Base-by-base conservation (phyloP, 2,329 filamentous ascomycete species). In the Ascochyta lentis region DNA sequence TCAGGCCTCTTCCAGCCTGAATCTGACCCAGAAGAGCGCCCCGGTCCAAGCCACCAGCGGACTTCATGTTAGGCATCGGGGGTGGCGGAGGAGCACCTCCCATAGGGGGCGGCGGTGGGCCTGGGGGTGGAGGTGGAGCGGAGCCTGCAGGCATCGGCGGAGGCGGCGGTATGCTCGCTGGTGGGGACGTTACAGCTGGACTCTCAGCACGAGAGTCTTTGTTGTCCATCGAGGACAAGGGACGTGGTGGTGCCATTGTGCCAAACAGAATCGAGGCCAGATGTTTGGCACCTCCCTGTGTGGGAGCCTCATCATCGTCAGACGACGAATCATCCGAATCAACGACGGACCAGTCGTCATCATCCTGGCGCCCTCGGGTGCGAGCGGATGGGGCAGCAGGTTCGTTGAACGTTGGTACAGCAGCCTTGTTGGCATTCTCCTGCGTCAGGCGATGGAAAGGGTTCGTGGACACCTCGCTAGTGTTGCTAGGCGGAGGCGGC, bases 261-360 rank as follows among this genome's bases (percentile, higher is more conserved):
- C 95, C 94, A 73, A 99, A 99, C 19, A 99, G 83, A 58, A 97
- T 95, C 6, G 91, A 96, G 15, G 95, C 95, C 34, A 99, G 85
- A 67, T 96, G 91, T 58, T 96, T 95, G 44, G 95, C 95, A 50
- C 91, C 91, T 46, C 90, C 90, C 16, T 91, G 88, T 9, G 88
- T 85, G 49, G 92, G 89, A 52, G 93, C 90, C 52, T 94, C 89
- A 33, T 86, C 84, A n/a, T 88, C 85, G 42, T 86, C 85, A 4
- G 78, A 78, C 6, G 86, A 88, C 48, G 91, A 89, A 50, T 90
- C 87, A 19, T 89, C 87, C 3, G 91, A 94, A 58, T 92, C 92
- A 24, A 86, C 86, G 12, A 85, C 86, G 59, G 86, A 89, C 93
- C 94, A 98, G 68, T 93, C 93, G 59, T 96, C 88, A 61, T 88